Conservation (phyloP, 129 eudicot genomes). For the Rutidosis leptorrhynchoides region DNA sequence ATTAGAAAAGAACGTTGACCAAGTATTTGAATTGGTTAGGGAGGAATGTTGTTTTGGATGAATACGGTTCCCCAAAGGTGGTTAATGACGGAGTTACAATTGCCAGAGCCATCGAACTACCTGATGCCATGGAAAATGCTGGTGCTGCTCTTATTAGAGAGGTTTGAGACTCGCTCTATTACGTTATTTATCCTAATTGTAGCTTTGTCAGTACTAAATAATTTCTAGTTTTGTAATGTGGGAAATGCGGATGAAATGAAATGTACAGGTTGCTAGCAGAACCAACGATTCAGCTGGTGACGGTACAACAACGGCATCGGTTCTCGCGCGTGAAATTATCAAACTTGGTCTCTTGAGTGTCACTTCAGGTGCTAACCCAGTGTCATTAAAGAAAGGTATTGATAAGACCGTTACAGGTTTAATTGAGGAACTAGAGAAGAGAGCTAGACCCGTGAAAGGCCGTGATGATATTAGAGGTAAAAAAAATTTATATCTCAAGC, state of each 20-base stretch:
- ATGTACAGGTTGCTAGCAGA: conserved; percentile 64
- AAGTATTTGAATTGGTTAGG: conserved; percentile 35
- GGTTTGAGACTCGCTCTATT: conserved; percentile 37
- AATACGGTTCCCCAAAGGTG: conserved; percentile 75
- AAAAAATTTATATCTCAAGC: neutral
- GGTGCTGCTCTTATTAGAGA: conserved; percentile 91
- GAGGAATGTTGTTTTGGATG: conserved; percentile 92
- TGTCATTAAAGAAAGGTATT: conserved; percentile 71
- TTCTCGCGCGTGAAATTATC: conserved; percentile 82
- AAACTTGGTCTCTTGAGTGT: conserved; percentile 73
- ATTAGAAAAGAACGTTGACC: neutral
- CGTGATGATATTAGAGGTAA: conserved; percentile 72
- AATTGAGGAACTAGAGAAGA: conserved; percentile 59
- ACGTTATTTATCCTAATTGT: neutral
- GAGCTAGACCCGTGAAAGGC: conserved; percentile 69
- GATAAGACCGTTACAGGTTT: conserved; percentile 63
- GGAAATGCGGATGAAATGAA: conserved; percentile 5
- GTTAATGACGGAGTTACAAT: conserved; percentile 92
- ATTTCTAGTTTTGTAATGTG: neutral
- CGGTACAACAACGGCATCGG: conserved; percentile 80
- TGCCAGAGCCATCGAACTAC: conserved; percentile 84
- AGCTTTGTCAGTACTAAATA: neutral
- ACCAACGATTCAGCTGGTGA: conserved; percentile 90
- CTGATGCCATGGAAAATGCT: conserved; percentile 94
- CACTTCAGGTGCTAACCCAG: conserved; percentile 82